A percentile compares a stretch with the other conserved stretches of the same genome.
Conservation (phyloP, 106 monocot genomes). For the Iris macrosiphon region DNA sequence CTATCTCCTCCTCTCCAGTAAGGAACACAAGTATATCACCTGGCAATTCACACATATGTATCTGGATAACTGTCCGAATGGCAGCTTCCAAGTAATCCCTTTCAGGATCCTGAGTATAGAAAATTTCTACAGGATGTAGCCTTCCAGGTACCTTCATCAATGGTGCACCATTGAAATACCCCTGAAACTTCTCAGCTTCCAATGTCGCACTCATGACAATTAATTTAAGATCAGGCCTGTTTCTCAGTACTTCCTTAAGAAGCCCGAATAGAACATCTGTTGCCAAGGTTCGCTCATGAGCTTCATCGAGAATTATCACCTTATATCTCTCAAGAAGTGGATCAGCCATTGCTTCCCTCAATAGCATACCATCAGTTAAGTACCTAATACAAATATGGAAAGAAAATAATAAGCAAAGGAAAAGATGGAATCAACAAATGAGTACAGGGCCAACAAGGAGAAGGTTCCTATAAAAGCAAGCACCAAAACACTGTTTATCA, state of each 20-base stretch:
- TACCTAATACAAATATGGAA: constrained; percentile 27
- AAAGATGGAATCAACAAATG: constrained; percentile 11
- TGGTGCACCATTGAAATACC: constrained; percentile 54
- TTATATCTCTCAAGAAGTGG: constrained; percentile 64
- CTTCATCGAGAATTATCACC: constrained; percentile 69
- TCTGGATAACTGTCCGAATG: constrained; percentile 62
- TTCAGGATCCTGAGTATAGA: constrained; percentile 65
- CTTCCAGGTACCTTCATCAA: constrained; percentile 64
- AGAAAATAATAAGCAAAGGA: neutral
- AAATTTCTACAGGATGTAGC: constrained; percentile 63
- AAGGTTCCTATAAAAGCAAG: no score
- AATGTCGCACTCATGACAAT: constrained; percentile 67
- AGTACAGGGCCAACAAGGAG: neutral
- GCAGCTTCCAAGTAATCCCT: constrained; percentile 74
- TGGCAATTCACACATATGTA: constrained; percentile 61
- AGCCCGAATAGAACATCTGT: constrained; percentile 67
- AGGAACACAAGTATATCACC: constrained; percentile 70
- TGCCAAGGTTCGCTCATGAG: constrained; percentile 63
- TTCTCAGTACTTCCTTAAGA: constrained; percentile 52
- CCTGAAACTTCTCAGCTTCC: constrained; percentile 69
- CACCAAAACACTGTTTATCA: no score
- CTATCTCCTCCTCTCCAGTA: constrained; percentile 72
- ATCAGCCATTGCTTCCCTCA: constrained; percentile 74
- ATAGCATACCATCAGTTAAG: constrained; percentile 77
- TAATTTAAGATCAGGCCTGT: constrained; percentile 52